Evolutionary conservation across 495 filamentous ascomycete genomes (phyloP), one percentile per base, ranked within the genome.

Genomic region (Aspergillus sparsus): DNA sequence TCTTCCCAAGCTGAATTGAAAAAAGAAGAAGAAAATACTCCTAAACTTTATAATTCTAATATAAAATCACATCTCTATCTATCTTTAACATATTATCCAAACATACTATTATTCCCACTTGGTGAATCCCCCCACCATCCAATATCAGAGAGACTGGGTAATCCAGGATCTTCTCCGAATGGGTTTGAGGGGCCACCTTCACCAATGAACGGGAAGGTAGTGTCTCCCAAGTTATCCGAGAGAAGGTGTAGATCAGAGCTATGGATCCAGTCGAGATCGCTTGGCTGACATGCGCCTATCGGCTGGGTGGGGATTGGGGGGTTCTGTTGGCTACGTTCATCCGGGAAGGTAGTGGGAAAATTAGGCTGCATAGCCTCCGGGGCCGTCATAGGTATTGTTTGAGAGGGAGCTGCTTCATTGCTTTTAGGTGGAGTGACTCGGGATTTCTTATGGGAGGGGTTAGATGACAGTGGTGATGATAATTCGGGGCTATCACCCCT

Each of bases 61-160:
- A 5, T 41, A 3, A 10, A 0, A 46, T 46, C n/a, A 46, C 15
- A 46, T 27, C 21, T 27, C 21, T 27, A 27, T 1, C 21, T 27
- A 27, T 27, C 21, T 27, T 27, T 27, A 27, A 27, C 21, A 27
- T 27, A 27, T 3, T 27, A 1, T 27, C 21, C 21, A 3, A 27
- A 27, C 21, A n/a, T 3, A 27, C 3, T 50, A 21, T 58, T 62
- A 52, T 58, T 66, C 41, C 57, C 67, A 49, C 62, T 58, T 1
- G 73, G 66, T 8, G 72, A 69, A 33, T 68, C 69, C 77, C 77
- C 78, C 77, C 77, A 79, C 0, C 69, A 63, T 36, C 76, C 74
- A 13, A 77, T 69, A 63, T 75, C 74, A 2, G 61, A 69, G 7
- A 79, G 53, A 62, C 62, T 74, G 4, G 75, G 70, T 59, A 76